Percentiles rank a stretch among this genome's conserved stretches.
Conservation (phyloP, 2,329 filamentous ascomycete genomes). For the Trichocomaceae sp. region DNA sequence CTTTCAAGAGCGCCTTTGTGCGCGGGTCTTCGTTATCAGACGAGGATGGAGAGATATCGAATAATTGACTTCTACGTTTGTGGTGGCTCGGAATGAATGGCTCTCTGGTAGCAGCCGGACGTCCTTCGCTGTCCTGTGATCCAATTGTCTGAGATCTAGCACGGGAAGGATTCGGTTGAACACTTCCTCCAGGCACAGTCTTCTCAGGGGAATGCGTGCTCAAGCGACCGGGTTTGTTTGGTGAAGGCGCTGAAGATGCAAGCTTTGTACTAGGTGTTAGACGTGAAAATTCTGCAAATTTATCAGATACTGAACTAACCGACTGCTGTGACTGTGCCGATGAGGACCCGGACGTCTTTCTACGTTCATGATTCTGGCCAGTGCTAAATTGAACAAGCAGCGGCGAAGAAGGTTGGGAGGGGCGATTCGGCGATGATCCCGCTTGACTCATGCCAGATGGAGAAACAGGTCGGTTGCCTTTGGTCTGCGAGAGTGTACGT, state of each 20-base stretch:
- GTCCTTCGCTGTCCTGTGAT: constrained; percentile 75
- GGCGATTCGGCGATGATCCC: constrained; percentile 78
- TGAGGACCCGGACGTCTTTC: constrained; percentile 87
- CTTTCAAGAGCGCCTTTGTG: constrained; percentile 80
- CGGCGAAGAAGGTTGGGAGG: constrained; percentile 78
- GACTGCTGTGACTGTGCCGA: constrained; percentile 78
- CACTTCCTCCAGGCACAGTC: constrained; percentile 51
- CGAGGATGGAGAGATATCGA: constrained; percentile 93
- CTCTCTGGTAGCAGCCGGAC: constrained; percentile 57
- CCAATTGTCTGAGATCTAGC: constrained; percentile 87
- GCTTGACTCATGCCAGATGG: constrained; percentile 73
- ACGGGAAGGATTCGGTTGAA: constrained; percentile 52
- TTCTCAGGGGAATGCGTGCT: constrained; percentile 54
- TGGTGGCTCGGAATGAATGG: constrained; percentile 63
- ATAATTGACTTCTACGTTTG: constrained; percentile 87
- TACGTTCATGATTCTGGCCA: constrained; percentile 70
- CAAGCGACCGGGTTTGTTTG: constrained; percentile 38
- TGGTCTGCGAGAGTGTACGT: constrained; percentile 74
- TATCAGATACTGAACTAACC: constrained; percentile 60
- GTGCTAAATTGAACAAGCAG: constrained; percentile 95
- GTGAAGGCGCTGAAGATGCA: constrained; percentile 49
- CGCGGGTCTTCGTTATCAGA: constrained; percentile 96
- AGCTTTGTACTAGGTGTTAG: constrained; percentile 47
- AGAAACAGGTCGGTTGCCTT: constrained; percentile 75
- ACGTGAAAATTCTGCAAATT: constrained; percentile 65